Percentiles rank a stretch among this genome's conserved stretches.
phyloP scores from a whole-genome alignment of 2,329 filamentous ascomycete species.

The Chrysoporthe cubensis region DNA sequence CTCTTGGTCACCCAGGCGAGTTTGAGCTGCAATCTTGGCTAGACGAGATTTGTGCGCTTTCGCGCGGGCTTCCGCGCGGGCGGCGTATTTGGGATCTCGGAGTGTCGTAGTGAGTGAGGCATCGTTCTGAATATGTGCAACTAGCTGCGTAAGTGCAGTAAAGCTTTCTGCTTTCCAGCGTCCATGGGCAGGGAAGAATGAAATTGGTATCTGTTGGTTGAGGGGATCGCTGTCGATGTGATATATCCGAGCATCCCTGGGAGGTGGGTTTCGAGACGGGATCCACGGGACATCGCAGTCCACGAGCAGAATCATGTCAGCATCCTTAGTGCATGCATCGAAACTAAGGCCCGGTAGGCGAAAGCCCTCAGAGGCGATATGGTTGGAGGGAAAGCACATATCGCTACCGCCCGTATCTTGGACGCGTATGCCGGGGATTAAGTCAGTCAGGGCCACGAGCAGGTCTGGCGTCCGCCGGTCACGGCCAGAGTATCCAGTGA shows the following conservation, averaged over 20 bases:
- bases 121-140: conserved; percentile 30
- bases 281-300: conserved; percentile 76
- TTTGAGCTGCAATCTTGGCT: conserved; percentile 69
- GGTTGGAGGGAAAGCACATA: conserved; percentile 45
- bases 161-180: conserved; percentile 55
- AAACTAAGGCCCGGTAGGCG: conserved; percentile 5
- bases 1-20: conserved; percentile 31
- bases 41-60: conserved; percentile 40
- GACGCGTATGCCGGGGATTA: conserved; percentile 51
- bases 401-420: conserved; percentile 54
- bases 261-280: conserved; percentile 64
- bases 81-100: not conserved
- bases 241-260: conserved; percentile 58
- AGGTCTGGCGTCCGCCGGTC: conserved; percentile 46
- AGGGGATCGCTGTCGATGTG: conserved; percentile 71
- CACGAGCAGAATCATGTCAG: conserved; percentile 67
- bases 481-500: conserved; percentile 55
- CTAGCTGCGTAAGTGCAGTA: conserved; percentile 44
- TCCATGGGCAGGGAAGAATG: conserved; percentile 57
- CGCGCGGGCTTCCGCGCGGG: not conserved
- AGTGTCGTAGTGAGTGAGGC: conserved; percentile 14
- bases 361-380: conserved; percentile 47
- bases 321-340: conserved; percentile 61
- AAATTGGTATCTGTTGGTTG: conserved; percentile 64
- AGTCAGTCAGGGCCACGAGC: conserved; percentile 50